Percentiles rank a stretch among this genome's conserved stretches.
phyloP scores from a whole-genome alignment of 1,139 yeast genomes.

The Kurtzmaniella quercitrusa region DNA sequence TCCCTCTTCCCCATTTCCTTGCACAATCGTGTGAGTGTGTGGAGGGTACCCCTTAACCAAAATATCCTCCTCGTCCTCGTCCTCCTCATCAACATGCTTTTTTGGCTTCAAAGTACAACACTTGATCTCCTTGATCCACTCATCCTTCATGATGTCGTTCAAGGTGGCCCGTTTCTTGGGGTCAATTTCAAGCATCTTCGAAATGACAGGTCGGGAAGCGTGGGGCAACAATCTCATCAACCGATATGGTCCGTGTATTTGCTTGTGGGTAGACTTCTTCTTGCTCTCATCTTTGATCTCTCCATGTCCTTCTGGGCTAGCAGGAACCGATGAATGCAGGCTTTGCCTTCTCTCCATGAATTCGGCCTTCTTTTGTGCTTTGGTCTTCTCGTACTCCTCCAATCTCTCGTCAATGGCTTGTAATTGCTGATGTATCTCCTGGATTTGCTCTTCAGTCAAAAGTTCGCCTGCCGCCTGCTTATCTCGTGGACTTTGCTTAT shows the following conservation, averaged over 20 bases:
- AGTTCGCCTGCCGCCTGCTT: constrained; percentile 18
- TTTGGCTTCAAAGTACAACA: constrained; percentile 37
- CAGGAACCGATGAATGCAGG: constrained; percentile 2
- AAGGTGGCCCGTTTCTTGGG: constrained; percentile 67
- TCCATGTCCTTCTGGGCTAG: constrained; percentile 5
- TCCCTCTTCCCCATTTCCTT: constrained; percentile 17
- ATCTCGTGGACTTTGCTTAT: background rate
- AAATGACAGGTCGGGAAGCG: constrained; percentile 75
- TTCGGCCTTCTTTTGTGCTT: constrained; percentile 31
- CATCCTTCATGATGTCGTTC: constrained; percentile 61
- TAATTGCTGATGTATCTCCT: constrained; percentile 29
- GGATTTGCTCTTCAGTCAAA: constrained; percentile 30
- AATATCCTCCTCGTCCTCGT: constrained; percentile 38
- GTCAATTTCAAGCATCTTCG: constrained; percentile 67
- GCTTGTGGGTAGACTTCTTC: constrained; percentile 34
- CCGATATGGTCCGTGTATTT: constrained; percentile 80
- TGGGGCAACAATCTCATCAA: constrained; percentile 82
- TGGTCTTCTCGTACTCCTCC: constrained; percentile 34
- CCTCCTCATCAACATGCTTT: constrained; percentile 22
- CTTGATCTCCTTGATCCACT: constrained; percentile 64
- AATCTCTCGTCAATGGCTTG: constrained; percentile 34
- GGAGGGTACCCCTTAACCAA: constrained; percentile 36
- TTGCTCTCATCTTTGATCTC: constrained; percentile 16
- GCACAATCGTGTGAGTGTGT: constrained; percentile 40
- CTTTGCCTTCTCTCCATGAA: constrained; percentile 21